Conservation (phyloP, 192 early-diverging fungal species). For the Spinellus fusiger region DNA sequence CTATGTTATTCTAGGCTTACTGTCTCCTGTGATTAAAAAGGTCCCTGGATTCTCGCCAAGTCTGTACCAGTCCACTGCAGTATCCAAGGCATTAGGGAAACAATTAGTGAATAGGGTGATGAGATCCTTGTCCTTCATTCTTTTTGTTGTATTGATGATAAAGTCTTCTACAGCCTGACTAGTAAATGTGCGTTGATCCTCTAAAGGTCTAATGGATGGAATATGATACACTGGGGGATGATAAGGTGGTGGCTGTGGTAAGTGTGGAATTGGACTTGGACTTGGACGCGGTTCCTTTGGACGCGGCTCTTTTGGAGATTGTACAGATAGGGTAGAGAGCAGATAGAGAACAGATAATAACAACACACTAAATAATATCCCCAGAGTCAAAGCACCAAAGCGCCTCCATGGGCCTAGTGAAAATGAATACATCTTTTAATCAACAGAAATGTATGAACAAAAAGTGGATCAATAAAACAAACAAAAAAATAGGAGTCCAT, state of each 20-base stretch:
- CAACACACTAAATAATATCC: no score
- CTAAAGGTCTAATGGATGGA: slow-evolving; percentile 25
- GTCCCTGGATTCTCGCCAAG: slow-evolving; percentile 33
- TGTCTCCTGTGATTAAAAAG: slow-evolving; percentile 70
- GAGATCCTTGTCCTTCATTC: slow-evolving; percentile 47
- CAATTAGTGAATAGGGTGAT: slow-evolving; percentile 52
- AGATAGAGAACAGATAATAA: no score
- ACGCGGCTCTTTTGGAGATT: no score
- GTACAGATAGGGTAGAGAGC: no score
- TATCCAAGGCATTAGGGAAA: slow-evolving; percentile 66
- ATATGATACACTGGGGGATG: slow-evolving; percentile 6
- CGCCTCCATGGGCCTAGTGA: no score
- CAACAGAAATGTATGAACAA: no score
- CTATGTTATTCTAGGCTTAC: slow-evolving; percentile 21
- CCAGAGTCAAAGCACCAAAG: no score
- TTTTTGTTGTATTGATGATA: slow-evolving; percentile 23
- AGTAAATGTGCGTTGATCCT: slow-evolving; percentile 40
- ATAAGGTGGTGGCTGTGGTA: slow-evolving; percentile 1
- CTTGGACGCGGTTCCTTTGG: no score
- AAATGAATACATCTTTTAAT: no score
- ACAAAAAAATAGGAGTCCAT: no score
- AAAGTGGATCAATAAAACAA: no score
- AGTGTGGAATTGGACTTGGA: no score
- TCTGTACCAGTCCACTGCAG: slow-evolving; percentile 55
- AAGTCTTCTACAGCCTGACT: slow-evolving; percentile 42